Percentiles rank a stretch among this genome's conserved stretches.
phyloP scores from a whole-genome alignment of 441 rosid species.

The Euphorbia schlechtendalii region DNA sequence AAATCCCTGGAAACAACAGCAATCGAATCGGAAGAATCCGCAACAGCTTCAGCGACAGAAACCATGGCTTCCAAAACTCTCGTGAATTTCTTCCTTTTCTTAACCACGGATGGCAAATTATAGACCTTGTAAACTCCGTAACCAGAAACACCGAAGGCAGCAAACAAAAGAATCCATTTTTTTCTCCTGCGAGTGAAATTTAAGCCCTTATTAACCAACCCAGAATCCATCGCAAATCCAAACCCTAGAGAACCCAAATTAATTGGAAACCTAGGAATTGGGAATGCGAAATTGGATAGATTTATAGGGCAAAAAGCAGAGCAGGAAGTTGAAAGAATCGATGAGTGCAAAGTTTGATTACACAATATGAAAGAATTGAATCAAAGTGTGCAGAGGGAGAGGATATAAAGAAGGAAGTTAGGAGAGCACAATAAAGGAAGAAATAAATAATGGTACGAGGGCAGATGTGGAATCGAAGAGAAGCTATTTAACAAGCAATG shows the following conservation, averaged over 20 bases:
- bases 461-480: not conserved
- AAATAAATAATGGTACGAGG: not conserved
- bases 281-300: not conserved
- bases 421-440: not conserved
- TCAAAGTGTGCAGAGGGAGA: too few species aligned
- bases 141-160: conserved; percentile 45
- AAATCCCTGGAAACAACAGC: conserved; percentile 61
- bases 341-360: conserved; percentile 16
- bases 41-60: conserved; percentile 56
- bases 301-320: not conserved
- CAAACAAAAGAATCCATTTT: conserved; percentile 46
- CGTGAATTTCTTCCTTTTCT: conserved; percentile 41
- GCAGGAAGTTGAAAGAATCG: conserved; percentile 8
- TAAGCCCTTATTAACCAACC: conserved; percentile 32
- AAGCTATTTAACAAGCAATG: not conserved
- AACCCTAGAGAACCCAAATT: conserved; percentile 12
- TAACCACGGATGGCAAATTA: conserved; percentile 40
- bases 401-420: not conserved
- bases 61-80: conserved; percentile 49
- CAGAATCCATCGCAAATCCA: conserved; percentile 39
- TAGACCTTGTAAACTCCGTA: conserved; percentile 57
- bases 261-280: conserved; percentile 17
- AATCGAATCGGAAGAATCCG: conserved; percentile 60
- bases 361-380: not conserved
- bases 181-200: conserved; percentile 37